Conservation (phyloP, 768 basidiomycete species). For the Trametes cingulata region DNA sequence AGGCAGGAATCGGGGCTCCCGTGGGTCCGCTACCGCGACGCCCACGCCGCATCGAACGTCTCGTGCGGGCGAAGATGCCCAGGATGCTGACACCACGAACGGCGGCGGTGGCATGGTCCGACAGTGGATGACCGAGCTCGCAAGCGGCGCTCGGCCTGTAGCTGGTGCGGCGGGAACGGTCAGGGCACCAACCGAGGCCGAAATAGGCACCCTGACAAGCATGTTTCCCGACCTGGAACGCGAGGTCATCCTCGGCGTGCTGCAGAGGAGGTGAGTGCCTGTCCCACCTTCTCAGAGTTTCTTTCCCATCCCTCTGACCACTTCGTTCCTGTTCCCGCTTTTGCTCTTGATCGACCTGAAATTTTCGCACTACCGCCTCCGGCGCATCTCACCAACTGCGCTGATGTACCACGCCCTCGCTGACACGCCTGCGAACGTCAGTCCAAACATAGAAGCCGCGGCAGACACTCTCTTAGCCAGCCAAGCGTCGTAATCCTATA, state of each 20-base stretch:
- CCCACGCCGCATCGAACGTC: constrained; percentile 11
- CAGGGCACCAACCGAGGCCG: constrained; percentile 71
- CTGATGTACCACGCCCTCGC: constrained; percentile 13
- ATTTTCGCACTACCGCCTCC: neutral
- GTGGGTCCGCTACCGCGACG: constrained; percentile 10
- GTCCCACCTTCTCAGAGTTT: neutral
- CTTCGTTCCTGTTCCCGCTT: neutral
- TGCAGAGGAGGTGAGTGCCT: constrained; percentile 74
- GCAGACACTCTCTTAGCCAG: constrained; percentile 75
- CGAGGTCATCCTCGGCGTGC: constrained; percentile 69
- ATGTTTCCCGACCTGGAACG: constrained; percentile 86
- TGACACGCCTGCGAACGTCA: constrained; percentile 30
- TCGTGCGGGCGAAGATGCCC: neutral
- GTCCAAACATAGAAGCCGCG: constrained; percentile 77
- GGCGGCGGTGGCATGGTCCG: constrained; percentile 49
- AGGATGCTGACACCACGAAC: constrained; percentile 3
- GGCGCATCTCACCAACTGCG: constrained; percentile 14
- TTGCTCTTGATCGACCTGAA: constrained; percentile 2
- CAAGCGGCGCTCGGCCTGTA: constrained; percentile 21
- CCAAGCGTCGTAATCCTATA: constrained; percentile 33
- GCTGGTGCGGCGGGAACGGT: constrained; percentile 35
- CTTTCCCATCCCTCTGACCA: neutral
- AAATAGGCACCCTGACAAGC: constrained; percentile 68
- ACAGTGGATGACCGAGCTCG: constrained; percentile 72
- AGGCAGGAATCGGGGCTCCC: neutral